Evolutionary conservation across 192 early-diverging fungal genomes (phyloP).

Genomic region (Mortierella antarctica): DNA sequence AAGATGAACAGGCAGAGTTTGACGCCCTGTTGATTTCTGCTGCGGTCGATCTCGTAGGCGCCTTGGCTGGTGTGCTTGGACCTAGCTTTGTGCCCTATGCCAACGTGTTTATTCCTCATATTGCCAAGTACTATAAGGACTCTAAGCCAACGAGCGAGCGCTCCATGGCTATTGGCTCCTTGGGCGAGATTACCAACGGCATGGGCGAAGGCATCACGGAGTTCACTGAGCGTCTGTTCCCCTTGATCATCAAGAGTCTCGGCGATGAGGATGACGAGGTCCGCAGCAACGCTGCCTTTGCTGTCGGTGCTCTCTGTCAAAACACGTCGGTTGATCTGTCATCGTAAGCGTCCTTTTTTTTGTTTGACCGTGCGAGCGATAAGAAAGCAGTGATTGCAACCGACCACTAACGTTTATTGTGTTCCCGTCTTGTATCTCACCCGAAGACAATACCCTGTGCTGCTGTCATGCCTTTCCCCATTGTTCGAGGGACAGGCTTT

Average conservation of each 20-base stretch:
- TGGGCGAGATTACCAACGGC: constrained; percentile 81
- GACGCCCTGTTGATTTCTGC: constrained; percentile 84
- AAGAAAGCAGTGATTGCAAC: not conserved
- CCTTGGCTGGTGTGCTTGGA: constrained; percentile 80
- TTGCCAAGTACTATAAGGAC: constrained; percentile 80
- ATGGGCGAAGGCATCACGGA: constrained; percentile 69
- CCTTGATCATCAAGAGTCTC: constrained; percentile 78
- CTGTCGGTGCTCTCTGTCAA: constrained; percentile 77
- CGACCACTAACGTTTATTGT: constrained; percentile 23
- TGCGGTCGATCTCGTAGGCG: constrained; percentile 85
- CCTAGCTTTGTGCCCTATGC: constrained; percentile 80
- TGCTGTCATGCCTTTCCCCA: constrained; percentile 72
- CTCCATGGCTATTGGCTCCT: constrained; percentile 89
- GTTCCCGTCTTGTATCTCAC: constrained; percentile 54
- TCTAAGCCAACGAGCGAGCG: constrained; percentile 77
- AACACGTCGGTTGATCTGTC: constrained; percentile 74
- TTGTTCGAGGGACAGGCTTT: constrained; percentile 66
- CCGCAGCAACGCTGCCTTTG: constrained; percentile 88
- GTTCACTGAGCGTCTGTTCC: constrained; percentile 73
- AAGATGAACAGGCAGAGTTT: constrained; percentile 87
- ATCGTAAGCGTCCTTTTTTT: constrained; percentile 48
- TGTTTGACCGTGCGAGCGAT: no score
- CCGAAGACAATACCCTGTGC: constrained; percentile 67
- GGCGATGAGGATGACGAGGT: constrained; percentile 85
- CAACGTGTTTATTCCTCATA: constrained; percentile 82